A percentile compares a stretch with the other conserved stretches of the same genome.
Evolutionary conservation across 2,329 filamentous ascomycete species (phyloP).

Genomic region (Calcarisporium arbuscula): DNA sequence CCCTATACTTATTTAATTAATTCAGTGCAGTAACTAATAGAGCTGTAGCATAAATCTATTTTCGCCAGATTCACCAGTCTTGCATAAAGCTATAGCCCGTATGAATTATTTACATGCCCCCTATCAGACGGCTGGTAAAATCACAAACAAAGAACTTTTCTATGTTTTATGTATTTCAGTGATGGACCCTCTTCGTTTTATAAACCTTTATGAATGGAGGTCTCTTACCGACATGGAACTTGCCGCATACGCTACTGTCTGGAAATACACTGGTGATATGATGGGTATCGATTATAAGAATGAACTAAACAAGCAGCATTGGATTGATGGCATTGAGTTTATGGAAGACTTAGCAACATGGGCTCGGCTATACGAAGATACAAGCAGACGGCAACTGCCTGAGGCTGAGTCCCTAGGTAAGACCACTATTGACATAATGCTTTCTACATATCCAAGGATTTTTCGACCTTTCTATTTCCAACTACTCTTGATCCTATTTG

Average conservation of each 20-base stretch:
- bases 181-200: slow-evolving; percentile 58
- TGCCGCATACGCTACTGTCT: slow-evolving; percentile 61
- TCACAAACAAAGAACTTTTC: slow-evolving; percentile 30
- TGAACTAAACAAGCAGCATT: slow-evolving; percentile 28
- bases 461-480: slow-evolving; percentile 41
- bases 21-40: too few relatives aligned
- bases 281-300: slow-evolving; percentile 55
- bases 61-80: slow-evolving; percentile 23
- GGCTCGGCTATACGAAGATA: slow-evolving; percentile 51
- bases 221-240: slow-evolving; percentile 58
- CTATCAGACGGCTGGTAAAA: slow-evolving; percentile 29
- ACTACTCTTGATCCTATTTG: slow-evolving; percentile 54
- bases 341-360: slow-evolving; percentile 40
- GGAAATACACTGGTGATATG: slow-evolving; percentile 64
- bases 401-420: slow-evolving; percentile 47
- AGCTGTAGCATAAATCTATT: too few relatives aligned
- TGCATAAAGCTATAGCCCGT: slow-evolving; percentile 30
- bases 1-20: too few relatives aligned
- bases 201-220: slow-evolving; percentile 65
- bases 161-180: slow-evolving; percentile 52
- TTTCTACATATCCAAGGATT: slow-evolving; percentile 45
- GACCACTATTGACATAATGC: slow-evolving; percentile 53
- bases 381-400: slow-evolving; percentile 47
- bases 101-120: slow-evolving; percentile 34
- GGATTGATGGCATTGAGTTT: slow-evolving; percentile 47